Conservation (phyloP, 164 flowering plant genomes). For the Cinnamomum chago region DNA sequence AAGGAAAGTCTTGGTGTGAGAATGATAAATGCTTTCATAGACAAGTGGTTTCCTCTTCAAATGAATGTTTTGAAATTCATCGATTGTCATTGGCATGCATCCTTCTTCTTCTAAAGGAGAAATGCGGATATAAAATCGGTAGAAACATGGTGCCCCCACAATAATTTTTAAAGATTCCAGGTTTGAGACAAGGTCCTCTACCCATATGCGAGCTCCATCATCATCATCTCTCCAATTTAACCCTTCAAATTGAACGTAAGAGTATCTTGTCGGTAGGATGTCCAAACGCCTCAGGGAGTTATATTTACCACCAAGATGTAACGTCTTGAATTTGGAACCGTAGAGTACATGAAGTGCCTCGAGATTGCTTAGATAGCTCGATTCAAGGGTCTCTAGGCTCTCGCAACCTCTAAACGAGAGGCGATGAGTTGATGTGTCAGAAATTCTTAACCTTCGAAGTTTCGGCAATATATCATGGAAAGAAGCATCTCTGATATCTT, state of each 20-base stretch:
- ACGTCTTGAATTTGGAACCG: neutral
- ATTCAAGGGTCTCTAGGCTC: neutral
- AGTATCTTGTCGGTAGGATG: neutral
- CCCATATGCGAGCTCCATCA: neutral
- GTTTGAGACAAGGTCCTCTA: neutral
- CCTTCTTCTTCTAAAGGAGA: neutral
- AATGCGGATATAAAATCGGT: neutral
- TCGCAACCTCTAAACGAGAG: neutral
- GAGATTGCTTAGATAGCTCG: neutral
- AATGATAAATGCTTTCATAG: neutral
- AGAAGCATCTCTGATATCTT: neutral
- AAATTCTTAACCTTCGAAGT: neutral
- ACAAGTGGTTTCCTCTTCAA: neutral
- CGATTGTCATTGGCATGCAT: no score
- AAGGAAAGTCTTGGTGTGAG: no score
- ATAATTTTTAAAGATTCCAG: no score
- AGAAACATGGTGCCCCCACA: neutral
- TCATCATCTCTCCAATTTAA: neutral
- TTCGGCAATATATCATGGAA: neutral
- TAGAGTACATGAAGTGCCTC: neutral
- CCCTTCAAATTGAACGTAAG: neutral
- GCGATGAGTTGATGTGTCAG: rapidly evolving
- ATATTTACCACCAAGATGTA: no score
- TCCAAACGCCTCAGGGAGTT: neutral
- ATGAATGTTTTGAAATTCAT: neutral